Conservation (phyloP, 495 filamentous ascomycete species). For the Penicillium desertorum region DNA sequence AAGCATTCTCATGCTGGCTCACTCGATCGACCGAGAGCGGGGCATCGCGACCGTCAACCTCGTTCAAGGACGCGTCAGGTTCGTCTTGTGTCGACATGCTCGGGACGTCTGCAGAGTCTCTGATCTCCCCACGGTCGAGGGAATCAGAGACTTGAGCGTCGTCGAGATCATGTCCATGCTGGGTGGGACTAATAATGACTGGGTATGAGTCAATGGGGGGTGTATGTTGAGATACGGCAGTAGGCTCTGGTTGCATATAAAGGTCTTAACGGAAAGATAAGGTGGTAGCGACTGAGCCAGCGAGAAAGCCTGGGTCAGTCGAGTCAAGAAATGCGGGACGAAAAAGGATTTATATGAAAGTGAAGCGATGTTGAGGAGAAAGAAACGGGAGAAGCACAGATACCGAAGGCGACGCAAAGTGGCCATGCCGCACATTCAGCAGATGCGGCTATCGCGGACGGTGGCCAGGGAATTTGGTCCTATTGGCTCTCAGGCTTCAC, state of each 20-base stretch:
- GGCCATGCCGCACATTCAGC: constrained; percentile 19
- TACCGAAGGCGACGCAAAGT: constrained; percentile 17
- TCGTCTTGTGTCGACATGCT: constrained; percentile 24
- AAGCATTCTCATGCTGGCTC: constrained; percentile 67
- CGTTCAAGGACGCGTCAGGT: constrained; percentile 37
- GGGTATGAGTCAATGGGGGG: constrained; percentile 44
- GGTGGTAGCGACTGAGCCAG: constrained; percentile 67
- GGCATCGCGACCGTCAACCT: constrained; percentile 22
- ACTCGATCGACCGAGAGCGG: constrained; percentile 60
- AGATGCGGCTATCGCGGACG: not conserved
- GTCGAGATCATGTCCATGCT: constrained; percentile 73
- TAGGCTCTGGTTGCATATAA: constrained; percentile 91
- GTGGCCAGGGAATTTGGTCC: no score
- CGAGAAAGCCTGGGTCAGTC: constrained; percentile 44
- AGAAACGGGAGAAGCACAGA: constrained; percentile 11
- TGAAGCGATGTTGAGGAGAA: constrained; percentile 17
- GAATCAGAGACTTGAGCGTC: constrained; percentile 40
- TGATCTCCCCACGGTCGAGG: constrained; percentile 28
- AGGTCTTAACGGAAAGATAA: constrained; percentile 43
- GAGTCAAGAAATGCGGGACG: constrained; percentile 15
- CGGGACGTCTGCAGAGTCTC: constrained; percentile 32
- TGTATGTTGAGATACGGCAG: constrained; percentile 58
- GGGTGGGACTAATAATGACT: constrained; percentile 47
- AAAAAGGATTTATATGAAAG: constrained; percentile 13
- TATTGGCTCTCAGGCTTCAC: no score